Evolutionary conservation across 306 rosid genomes (phyloP), one percentile per base, ranked within the genome.

Genomic region (Clitoria ternatea): DNA sequence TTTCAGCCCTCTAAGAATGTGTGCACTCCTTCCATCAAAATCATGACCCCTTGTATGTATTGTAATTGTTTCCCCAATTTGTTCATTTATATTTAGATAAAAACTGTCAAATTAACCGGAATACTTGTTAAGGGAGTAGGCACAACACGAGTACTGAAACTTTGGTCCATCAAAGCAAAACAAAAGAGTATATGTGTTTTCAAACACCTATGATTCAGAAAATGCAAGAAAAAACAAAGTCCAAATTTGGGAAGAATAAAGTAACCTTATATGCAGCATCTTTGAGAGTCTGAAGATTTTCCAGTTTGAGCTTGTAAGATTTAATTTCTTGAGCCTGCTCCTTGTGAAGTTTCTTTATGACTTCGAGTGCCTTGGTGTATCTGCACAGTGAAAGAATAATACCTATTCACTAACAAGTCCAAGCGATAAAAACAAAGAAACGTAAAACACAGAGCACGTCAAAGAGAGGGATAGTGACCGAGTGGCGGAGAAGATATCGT

Each of bases 291-390:
- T 87, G 98, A 74, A 92, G 98, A 73, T 92, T 76, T 85, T 92
- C 96, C 59, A 92, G 83, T 77, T 92, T 89, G 75, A 92, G 85
- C 86, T 82, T 92, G 86, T 79, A 89, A 54, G 89, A 84, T 86
- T 89, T 92, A 62, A 92, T 92, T 83, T 92, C 98, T 53, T 92
- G 98, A 81, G 83, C 85, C 67, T 92, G 96, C 44, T 92, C 96
- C 85, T 81, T 89, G 80, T 92, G 96, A 81, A 92, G 98, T 73
- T 92, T 92, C 73, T 92, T 92, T 57, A 92, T 89, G 74, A 92
- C 98, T 82, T 89, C 98, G 84, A 92, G 75, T 33, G 98, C 98
- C 83, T 92, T 92, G 39, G 98, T 92, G 81, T 92, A 92, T 80
- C 98, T 92, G 87, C 33, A 7, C 55, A 69, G 78, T 37, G 39